A percentile compares a stretch with the other conserved stretches of the same genome.
phyloP scores from a whole-genome alignment of 169 alveolate species.

The Perkinsus chesapeaki region DNA sequence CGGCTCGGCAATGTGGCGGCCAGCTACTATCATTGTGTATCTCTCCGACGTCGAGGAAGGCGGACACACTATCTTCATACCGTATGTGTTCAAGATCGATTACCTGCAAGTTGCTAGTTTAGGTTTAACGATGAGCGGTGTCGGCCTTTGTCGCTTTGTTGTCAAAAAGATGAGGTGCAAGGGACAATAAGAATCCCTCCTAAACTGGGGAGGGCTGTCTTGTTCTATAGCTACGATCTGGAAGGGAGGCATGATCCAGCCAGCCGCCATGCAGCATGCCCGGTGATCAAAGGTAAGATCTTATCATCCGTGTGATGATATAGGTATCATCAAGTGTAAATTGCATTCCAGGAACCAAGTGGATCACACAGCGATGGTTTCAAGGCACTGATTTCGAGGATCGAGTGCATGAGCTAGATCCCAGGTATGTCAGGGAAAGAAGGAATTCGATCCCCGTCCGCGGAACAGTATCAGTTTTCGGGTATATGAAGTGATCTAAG shows the following conservation, averaged over 20 bases:
- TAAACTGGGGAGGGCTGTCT: not conserved
- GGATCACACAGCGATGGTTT: not conserved
- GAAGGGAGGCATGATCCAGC: not conserved
- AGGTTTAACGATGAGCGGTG: not conserved
- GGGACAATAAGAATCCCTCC: not conserved
- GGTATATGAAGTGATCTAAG: not conserved
- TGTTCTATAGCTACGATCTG: not conserved
- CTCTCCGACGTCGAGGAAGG: not conserved
- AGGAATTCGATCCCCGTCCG: not conserved
- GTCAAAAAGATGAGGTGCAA: not conserved
- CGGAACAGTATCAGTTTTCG: not conserved
- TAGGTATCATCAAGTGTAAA: not conserved
- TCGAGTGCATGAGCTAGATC: not conserved
- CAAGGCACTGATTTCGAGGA: not conserved
- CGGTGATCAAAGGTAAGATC: not conserved
- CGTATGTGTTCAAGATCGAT: not conserved
- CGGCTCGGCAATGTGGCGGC: not conserved
- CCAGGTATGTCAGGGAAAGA: not conserved
- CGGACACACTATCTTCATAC: not conserved
- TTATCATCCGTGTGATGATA: too few species aligned
- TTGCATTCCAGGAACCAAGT: not conserved
- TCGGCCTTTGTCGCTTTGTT: not conserved
- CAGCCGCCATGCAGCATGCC: not conserved
- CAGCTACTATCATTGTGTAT: not conserved
- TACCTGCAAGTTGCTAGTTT: not conserved